Evolutionary conservation across 2,329 filamentous ascomycete species (phyloP).

Genomic region (Stemphylium vesicarium): DNA sequence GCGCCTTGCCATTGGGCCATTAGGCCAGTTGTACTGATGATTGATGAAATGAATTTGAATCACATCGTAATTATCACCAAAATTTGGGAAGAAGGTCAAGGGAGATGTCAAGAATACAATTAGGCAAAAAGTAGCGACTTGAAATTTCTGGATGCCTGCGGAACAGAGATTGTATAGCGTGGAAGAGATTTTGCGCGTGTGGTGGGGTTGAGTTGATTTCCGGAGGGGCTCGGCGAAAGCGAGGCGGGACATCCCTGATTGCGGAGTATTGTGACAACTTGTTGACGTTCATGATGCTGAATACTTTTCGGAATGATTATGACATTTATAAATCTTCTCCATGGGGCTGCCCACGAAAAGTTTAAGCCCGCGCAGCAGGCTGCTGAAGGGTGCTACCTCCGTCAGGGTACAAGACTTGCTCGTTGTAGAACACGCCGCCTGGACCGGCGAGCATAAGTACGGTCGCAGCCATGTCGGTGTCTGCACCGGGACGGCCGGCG

Average conservation of each 20-base stretch:
- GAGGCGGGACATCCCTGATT: not conserved
- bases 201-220: slow-evolving; percentile 3
- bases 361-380: slow-evolving; percentile 38
- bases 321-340: not conserved
- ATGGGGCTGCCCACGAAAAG: slow-evolving; percentile 52
- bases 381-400: slow-evolving; percentile 41
- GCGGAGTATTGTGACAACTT: too few species aligned
- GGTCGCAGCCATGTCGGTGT: slow-evolving; percentile 51
- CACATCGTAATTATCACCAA: not conserved
- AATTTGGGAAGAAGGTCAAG: too few species aligned
- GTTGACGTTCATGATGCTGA: too few species aligned
- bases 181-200: slow-evolving; percentile 9
- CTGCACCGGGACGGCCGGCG: slow-evolving; percentile 43
- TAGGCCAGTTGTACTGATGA: slow-evolving; percentile 20
- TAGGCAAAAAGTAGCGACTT: too few species aligned
- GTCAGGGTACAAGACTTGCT: slow-evolving; percentile 61
- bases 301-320: not conserved
- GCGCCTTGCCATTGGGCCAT: slow-evolving; percentile 64
- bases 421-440: slow-evolving; percentile 60
- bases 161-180: not conserved
- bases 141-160: not conserved
- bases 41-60: not conserved
- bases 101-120: too few species aligned
- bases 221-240: slow-evolving; percentile 10
- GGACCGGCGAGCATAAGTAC: slow-evolving; percentile 59